A percentile compares a stretch with the other conserved stretches of the same genome.
Conservation (phyloP, 345 rosid species). For the Murraya paniculata region DNA sequence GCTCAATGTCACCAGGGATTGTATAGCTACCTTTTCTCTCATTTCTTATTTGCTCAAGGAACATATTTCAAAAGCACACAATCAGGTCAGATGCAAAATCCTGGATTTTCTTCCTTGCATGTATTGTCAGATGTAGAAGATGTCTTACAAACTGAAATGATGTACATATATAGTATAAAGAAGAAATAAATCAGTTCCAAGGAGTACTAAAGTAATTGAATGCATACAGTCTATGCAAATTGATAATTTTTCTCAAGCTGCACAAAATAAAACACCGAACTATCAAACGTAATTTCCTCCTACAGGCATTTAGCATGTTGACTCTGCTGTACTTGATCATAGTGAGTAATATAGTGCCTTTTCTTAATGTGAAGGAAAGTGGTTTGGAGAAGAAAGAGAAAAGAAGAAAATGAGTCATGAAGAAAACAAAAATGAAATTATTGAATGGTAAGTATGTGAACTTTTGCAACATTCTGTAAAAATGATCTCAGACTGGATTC, state of each 20-base stretch:
- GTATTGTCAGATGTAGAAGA: constrained; percentile 47
- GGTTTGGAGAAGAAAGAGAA: no score
- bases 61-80: constrained; percentile 39
- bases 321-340: no score
- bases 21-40: constrained; percentile 23
- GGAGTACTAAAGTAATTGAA: background rate
- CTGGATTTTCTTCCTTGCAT: constrained; percentile 40
- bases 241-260: background rate
- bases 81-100: constrained; percentile 34
- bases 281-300: background rate
- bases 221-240: background rate
- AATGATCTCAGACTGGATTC: no score
- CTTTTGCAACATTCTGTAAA: no score
- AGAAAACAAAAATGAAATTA: no score
- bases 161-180: background rate
- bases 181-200: background rate
- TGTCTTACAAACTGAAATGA: constrained; percentile 39
- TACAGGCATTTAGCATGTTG: background rate
- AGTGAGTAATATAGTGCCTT: no score
- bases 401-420: no score
- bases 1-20: background rate
- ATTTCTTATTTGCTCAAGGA: constrained; percentile 41
- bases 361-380: no score
- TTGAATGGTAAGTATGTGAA: no score
- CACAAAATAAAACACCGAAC: background rate